phyloP scores from a whole-genome alignment of 768 basidiomycete genomes.

The Tricholoma saponaceum region DNA sequence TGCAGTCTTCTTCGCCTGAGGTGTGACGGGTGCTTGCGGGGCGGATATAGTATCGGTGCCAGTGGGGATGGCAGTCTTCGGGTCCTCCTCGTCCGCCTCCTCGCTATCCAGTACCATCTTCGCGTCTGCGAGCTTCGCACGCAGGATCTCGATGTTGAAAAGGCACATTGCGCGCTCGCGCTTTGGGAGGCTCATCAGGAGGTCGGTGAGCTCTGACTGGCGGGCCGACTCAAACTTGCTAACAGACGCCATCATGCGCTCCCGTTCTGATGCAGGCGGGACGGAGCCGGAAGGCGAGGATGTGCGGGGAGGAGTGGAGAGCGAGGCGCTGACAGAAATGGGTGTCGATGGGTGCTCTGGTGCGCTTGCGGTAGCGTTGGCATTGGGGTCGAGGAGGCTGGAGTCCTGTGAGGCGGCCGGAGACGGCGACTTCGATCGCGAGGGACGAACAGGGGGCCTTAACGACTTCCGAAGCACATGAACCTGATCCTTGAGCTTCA shows the following conservation, averaged over 20 bases:
- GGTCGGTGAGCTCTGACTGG: slow-evolving; percentile 63
- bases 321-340: slow-evolving; percentile 67
- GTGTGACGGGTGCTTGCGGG: slow-evolving; percentile 43
- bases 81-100: slow-evolving; percentile 47
- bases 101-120: slow-evolving; percentile 76
- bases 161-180: slow-evolving; percentile 88
- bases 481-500: slow-evolving; percentile 64
- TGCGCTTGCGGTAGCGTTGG: slow-evolving; percentile 78
- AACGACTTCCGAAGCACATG: slow-evolving; percentile 31
- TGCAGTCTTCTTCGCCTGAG: slow-evolving; percentile 55
- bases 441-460: slow-evolving; percentile 30
- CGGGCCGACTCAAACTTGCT: slow-evolving; percentile 56
- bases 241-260: slow-evolving; percentile 69
- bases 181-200: slow-evolving; percentile 84
- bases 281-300: slow-evolving; percentile 73
- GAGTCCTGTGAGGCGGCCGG: slow-evolving; percentile 67
- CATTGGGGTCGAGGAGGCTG: slow-evolving; percentile 57
- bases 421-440: slow-evolving; percentile 50
- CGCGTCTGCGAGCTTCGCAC: slow-evolving; percentile 76
- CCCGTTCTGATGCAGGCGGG: slow-evolving; percentile 61
- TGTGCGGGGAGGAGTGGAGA: slow-evolving; percentile 81
- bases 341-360: slow-evolving; percentile 89
- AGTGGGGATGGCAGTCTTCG: slow-evolving; percentile 10
- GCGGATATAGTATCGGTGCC: slow-evolving; percentile 16
- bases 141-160: slow-evolving; percentile 80